These are phyloP conservation scores for Lotmaria passim DNA, from an alignment of 208 protist genomes.

Conservation along the genomic window DNA sequence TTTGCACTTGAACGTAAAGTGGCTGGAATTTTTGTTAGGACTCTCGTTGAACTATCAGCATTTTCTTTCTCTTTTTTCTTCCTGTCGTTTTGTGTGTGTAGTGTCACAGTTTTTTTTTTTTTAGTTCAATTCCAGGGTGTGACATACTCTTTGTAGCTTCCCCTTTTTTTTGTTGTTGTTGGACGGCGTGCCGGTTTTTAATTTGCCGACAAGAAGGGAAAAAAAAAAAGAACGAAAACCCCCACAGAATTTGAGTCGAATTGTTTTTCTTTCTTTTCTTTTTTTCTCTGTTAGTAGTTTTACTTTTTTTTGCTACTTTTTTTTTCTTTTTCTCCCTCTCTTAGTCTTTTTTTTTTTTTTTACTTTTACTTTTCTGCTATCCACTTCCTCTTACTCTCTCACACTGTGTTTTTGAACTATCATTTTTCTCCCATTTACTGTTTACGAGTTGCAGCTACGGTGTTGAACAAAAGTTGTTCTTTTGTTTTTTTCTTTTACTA, in stretches of 20 bases:
- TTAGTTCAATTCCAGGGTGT: background rate
- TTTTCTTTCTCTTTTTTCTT: background rate
- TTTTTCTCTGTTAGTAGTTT: background rate
- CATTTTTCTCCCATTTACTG: background rate
- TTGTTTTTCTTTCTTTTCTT: too few relatives aligned
- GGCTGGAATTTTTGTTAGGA: too few relatives aligned
- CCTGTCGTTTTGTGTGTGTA: background rate
- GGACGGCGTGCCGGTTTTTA: too few relatives aligned
- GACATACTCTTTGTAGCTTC: background rate
- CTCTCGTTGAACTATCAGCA: too few relatives aligned
- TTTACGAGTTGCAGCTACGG: too few relatives aligned
- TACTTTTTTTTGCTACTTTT: background rate
- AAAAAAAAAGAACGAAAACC: too few relatives aligned
- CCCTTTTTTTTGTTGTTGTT: too few relatives aligned
- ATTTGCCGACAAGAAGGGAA: too few relatives aligned
- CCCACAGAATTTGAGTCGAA: too few relatives aligned
- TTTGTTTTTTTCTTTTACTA: background rate
- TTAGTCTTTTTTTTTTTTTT: background rate
- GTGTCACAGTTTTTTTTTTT: background rate
- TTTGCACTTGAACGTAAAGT: too few relatives aligned
- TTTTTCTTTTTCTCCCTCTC: slow-evolving; percentile 1
- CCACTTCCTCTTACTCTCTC: background rate
- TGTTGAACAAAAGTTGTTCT: background rate
- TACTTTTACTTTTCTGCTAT: background rate
- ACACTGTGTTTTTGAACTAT: background rate